phyloP scores from a whole-genome alignment of 345 rosid genomes.

The Draba incana region DNA sequence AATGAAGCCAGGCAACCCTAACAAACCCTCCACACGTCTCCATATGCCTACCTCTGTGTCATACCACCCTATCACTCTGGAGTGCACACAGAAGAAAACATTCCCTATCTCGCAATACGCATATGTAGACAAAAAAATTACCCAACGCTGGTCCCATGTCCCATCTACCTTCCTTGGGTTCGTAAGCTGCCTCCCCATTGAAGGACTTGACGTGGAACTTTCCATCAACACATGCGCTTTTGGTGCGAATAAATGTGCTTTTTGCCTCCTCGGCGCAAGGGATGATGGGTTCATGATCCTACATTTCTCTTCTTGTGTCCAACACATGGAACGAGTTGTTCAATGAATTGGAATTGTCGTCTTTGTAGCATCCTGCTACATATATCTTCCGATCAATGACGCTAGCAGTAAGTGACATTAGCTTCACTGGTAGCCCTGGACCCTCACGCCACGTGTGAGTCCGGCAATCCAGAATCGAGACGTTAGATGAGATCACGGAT shows the following conservation, averaged over 20 bases:
- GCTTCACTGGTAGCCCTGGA: constrained; percentile 9
- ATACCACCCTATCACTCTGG: constrained; percentile 66
- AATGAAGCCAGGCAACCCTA: constrained; percentile 53
- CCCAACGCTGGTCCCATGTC: no score
- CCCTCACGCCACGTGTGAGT: no score
- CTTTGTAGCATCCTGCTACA: constrained; percentile 48
- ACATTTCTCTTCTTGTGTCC: constrained; percentile 44
- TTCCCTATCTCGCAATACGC: no score
- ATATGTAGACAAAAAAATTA: no score
- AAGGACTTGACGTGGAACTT: neutral
- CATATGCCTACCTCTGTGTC: constrained; percentile 47
- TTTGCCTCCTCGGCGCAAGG: neutral
- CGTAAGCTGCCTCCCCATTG: constrained; percentile 40
- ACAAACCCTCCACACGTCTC: constrained; percentile 57
- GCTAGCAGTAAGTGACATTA: constrained; percentile 56
- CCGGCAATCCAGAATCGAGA: no score
- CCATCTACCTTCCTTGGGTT: no score
- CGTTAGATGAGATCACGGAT: no score
- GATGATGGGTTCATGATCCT: constrained; percentile 33
- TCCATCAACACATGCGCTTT: neutral
- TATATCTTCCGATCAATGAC: constrained; percentile 52
- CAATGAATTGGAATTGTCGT: neutral
- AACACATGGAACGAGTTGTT: constrained; percentile 58
- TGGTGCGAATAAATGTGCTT: accelerated
- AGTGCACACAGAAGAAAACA: constrained; percentile 45